Evolutionary conservation across 345 rosid genomes (phyloP).

Genomic region (Hirschfeldia incana): DNA sequence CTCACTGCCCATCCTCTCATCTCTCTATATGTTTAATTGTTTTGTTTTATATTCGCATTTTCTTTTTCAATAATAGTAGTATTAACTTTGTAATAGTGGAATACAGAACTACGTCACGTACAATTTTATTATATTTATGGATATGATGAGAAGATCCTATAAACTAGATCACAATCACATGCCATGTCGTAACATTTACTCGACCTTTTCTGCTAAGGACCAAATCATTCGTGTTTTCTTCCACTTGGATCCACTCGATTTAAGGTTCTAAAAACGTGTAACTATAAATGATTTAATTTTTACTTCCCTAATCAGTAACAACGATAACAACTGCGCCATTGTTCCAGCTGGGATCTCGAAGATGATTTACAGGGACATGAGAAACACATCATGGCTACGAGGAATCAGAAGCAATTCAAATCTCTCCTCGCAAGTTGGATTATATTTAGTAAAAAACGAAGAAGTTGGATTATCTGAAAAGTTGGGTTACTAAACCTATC

Average conservation of each 20-base stretch:
- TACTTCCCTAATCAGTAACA: neutral
- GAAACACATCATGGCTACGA: no score
- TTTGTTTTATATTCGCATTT: conserved; percentile 10
- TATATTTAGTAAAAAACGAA: no score
- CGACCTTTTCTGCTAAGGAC: conserved; percentile 4
- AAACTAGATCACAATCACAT: conserved; percentile 35
- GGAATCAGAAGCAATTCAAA: no score
- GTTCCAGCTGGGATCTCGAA: no score
- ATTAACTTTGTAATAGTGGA: conserved; percentile 16
- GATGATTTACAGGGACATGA: no score
- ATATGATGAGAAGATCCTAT: conserved; percentile 32
- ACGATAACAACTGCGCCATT: neutral
- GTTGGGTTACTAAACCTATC: no score
- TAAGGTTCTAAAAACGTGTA: neutral
- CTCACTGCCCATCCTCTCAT: conserved; percentile 31
- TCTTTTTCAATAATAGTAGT: neutral
- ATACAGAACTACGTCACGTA: conserved; percentile 27
- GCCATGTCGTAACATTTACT: conserved; percentile 33
- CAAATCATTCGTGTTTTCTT: conserved; percentile 11
- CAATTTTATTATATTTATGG: neutral
- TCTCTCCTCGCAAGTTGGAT: no score
- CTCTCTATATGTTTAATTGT: neutral
- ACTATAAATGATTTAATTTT: neutral
- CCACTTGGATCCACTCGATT: conserved; percentile 19
- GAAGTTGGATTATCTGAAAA: no score